A percentile compares a stretch with the other conserved stretches of the same genome.
Conservation (phyloP, 257 asterid species). For the Lycium ferocissimum region DNA sequence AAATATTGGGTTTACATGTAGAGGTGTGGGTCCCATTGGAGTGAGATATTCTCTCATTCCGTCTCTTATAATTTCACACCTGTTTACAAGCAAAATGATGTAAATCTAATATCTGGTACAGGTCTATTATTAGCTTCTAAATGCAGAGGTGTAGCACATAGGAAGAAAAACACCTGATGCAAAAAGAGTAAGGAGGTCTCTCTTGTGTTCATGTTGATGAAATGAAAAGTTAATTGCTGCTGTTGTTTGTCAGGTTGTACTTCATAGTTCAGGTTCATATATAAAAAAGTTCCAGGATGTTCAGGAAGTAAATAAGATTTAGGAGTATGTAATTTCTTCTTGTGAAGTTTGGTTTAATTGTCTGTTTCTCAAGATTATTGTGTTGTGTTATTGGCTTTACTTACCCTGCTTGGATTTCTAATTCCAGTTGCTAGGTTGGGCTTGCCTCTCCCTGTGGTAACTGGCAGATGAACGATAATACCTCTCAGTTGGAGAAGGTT, state of each 20-base stretch:
- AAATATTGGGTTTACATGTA: conserved; percentile 91
- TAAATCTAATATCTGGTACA: conserved; percentile 5
- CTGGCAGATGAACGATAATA: background rate
- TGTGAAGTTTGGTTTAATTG: background rate
- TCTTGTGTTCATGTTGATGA: background rate
- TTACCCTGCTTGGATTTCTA: background rate
- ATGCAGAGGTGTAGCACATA: background rate
- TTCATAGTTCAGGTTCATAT: conserved; percentile 16
- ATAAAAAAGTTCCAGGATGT: background rate
- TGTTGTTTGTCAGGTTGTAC: background rate
- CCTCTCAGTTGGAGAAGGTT: background rate
- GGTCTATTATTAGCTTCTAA: background rate
- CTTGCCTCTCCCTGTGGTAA: background rate
- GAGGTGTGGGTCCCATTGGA: conserved; percentile 94
- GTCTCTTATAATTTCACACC: conserved; percentile 88
- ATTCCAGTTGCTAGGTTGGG: background rate
- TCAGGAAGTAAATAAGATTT: background rate
- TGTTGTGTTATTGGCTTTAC: background rate
- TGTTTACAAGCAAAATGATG: conserved; percentile 33
- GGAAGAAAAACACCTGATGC: background rate
- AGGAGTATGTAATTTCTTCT: background rate
- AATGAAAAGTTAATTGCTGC: background rate
- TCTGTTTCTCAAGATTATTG: background rate
- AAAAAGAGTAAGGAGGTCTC: conserved; percentile 7
- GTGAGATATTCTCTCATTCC: conserved; percentile 96